Base-by-base conservation (phyloP, 2,329 filamentous ascomycete genomes). In the Monosporascus sp. region DNA sequence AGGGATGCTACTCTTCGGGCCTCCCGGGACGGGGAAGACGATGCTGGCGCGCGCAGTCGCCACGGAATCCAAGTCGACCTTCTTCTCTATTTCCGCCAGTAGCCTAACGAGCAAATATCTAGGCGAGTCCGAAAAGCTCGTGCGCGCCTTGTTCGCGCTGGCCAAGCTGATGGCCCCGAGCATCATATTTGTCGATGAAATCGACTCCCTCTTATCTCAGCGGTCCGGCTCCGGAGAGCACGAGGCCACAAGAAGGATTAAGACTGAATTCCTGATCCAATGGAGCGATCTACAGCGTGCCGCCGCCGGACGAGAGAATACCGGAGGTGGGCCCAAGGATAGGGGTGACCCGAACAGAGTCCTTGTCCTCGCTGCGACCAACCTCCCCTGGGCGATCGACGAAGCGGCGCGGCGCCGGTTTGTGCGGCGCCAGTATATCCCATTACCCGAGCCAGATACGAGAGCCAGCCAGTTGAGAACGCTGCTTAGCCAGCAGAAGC, bases 161-260 rank as follows among this genome's bases (percentile, higher is more conserved):
- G 92, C 94, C 5, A 95, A 95, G 68, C 79, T 85, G 37, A 79
- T 97, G 45, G 91, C 94, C 0, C 94, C 94, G 0, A 94, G 89
- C 56, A 97, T 99, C 68, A 97, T 99, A 54, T 99, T 99, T 62
- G 91, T 99, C 5, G 94, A 99, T 65, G 94, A 99, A 68, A 99
- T 99, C 58, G 94, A 99, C 69, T 96, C 92, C 1, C 75, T 99
- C 0, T 79, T 99, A 0, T 96, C 91, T 1, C 85, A 91, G 17
- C 80, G 94, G 50, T 89, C 88, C 7, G 89, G 90, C 0, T 86
- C 86, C 3, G 87, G 89, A 1, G 94, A 97, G 65, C 89, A 97
- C 63, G 94, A 99, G 72, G 91, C 94, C 1, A 96, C 91, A 1
- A 80, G 93, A 53, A 83, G 94, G 52, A 96, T 97, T 66, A 99